Conservation (phyloP, 1,139 yeast species). For the Hansenula sp. region DNA sequence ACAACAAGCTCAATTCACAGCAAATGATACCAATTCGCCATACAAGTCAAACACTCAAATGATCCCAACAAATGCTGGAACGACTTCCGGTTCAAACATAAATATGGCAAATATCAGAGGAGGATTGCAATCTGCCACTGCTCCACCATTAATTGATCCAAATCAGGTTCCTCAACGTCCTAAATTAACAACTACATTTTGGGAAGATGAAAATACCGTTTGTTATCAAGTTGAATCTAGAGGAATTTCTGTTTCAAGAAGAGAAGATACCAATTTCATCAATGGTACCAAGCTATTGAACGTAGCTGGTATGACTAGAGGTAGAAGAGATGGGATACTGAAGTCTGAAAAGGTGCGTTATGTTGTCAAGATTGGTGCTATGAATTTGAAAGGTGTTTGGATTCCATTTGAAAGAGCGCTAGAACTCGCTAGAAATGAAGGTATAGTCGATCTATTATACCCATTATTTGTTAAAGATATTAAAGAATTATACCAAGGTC, state of each 20-base stretch:
- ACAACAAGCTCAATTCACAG: conserved; percentile 9
- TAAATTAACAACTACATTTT: conserved; percentile 87
- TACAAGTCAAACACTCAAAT: conserved; percentile 12
- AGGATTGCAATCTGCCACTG: conserved; percentile 10
- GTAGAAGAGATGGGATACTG: conserved; percentile 90
- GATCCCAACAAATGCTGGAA: background rate
- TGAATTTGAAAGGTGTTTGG: conserved; percentile 98
- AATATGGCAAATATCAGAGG: conserved; percentile 10
- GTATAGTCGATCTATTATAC: conserved; percentile 78
- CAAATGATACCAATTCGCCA: conserved; percentile 6
- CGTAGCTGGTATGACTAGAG: conserved; percentile 94
- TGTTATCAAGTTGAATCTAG: conserved; percentile 96
- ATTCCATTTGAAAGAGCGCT: conserved; percentile 93
- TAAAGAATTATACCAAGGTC: conserved; percentile 51
- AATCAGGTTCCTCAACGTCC: conserved; percentile 60
- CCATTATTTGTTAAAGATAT: conserved; percentile 89
- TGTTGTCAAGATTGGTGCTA: conserved; percentile 93
- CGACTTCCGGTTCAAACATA: conserved; percentile 8
- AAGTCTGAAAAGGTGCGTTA: conserved; percentile 86
- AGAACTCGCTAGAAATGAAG: conserved; percentile 86
- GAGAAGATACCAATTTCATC: conserved; percentile 91
- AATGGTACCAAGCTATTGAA: conserved; percentile 91
- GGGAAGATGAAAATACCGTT: conserved; percentile 95
- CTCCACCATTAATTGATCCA: conserved; percentile 15
- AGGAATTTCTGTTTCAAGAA: conserved; percentile 84